Evolutionary conservation across 768 basidiomycete species (phyloP), one percentile per base, ranked within the genome.

Genomic region (Favolaschia claudopus): DNA sequence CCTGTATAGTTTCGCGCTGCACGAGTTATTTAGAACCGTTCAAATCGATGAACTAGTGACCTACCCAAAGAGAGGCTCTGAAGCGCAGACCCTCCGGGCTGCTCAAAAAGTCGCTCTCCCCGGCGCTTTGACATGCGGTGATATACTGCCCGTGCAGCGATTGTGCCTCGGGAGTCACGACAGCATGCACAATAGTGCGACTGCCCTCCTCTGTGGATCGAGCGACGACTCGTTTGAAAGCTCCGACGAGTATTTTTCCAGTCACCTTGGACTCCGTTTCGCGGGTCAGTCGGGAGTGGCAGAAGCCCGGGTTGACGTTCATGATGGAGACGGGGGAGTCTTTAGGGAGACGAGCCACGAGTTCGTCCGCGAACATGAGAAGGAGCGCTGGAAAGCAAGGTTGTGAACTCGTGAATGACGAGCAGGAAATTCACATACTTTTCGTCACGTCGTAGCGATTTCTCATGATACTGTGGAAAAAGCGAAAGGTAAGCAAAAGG

Each of bases 231-330:
- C 19, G 31, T 50, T 72, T 70, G 20, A 43, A 31, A 22, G 50
- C 22, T 15, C 31, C 42, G n/a, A 69, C 4, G 3, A 15, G 13
- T 20, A 58, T 0, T 8, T 49, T 38, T 0, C 59, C 4, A 19
- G 55, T 5, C 17, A 49, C 31, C 29, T 63, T 61, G 4, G 50
- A 52, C 20, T 67, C 65, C 7, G 59, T 14, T 17, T 64, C 47
- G 31, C 72, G 68, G 1, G 59, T 47, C 43, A 79, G 67, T 24
- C 66, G 61, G 17, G 77, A 77, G 45, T 68, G 40, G 33, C 76
- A 76, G 43, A 75, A 70, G 5, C 78, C 77, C 2, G 79, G 78
- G 44, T 74, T 69, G 47, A 73, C 64, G 33, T 71, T 66, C 10
- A 68, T 68, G 42, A 76, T 65, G 4, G 72, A 64, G 29, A 79